Evolutionary conservation across 2,329 filamentous ascomycete species (phyloP).

Genomic region (Penicillium hordei): DNA sequence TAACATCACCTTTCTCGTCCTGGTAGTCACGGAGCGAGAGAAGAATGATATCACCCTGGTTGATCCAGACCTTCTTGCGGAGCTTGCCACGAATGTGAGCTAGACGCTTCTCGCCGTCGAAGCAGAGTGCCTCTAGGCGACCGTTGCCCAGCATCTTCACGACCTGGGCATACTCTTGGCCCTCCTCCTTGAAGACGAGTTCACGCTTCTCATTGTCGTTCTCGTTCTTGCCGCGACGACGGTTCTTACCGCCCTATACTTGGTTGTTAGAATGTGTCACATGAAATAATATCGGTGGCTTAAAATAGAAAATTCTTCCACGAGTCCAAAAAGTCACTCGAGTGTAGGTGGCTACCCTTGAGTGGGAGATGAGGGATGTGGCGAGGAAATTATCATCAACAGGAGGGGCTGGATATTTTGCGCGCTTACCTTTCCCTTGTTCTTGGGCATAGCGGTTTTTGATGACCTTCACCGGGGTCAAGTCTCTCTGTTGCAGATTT

Average conservation of each 20-base stretch:
- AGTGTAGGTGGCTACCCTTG: constrained; percentile 2
- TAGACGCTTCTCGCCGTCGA: constrained; percentile 85
- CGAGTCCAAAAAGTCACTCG: not conserved
- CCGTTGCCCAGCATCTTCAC: constrained; percentile 97
- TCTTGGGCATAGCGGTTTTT: constrained; percentile 81
- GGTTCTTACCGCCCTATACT: constrained; percentile 90
- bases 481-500: constrained; percentile 17
- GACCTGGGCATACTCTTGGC: constrained; percentile 87
- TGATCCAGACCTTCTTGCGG: constrained; percentile 99
- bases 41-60: constrained; percentile 93
- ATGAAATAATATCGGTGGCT: not conserved
- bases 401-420: constrained; percentile 29
- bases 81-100: constrained; percentile 93
- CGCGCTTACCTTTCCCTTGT: constrained; percentile 89
- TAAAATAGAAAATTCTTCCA: not conserved
- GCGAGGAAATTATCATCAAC: constrained; percentile 23
- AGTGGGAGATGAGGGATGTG: constrained; percentile 16
- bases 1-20: constrained; percentile 89
- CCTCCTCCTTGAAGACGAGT: constrained; percentile 97
- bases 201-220: constrained; percentile 99
- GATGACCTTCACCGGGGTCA: constrained; percentile 29
- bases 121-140: constrained; percentile 88
- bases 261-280: constrained; percentile 30
- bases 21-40: constrained; percentile 88
- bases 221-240: constrained; percentile 97